Conservation (phyloP, 1,284 basidiomycete genomes). For the Stygiomarasmius scandens region DNA sequence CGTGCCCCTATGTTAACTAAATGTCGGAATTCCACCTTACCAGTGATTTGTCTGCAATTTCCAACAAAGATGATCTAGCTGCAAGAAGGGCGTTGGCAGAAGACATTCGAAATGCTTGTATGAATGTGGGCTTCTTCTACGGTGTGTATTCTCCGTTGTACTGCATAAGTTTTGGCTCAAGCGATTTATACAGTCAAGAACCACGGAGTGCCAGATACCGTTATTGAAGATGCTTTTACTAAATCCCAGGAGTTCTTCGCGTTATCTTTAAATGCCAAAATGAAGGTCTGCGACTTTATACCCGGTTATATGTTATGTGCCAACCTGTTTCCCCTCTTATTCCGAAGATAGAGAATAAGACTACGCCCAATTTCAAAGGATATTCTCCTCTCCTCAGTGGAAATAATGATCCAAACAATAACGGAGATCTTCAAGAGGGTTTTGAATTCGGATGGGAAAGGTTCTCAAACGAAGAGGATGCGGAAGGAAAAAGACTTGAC, state of each 20-base stretch:
- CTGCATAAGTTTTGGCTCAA: neutral
- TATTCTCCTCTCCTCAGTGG: slow-evolving; percentile 66
- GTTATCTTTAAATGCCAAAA: slow-evolving; percentile 59
- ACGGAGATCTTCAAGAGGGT: slow-evolving; percentile 80
- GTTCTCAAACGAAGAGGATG: slow-evolving; percentile 21
- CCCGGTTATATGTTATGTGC: neutral
- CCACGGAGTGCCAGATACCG: slow-evolving; percentile 61
- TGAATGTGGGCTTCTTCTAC: slow-evolving; percentile 82
- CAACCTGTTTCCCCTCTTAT: neutral
- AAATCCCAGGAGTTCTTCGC: slow-evolving; percentile 64
- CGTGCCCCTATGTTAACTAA: neutral
- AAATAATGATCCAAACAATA: slow-evolving; percentile 64
- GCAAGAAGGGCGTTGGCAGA: slow-evolving; percentile 52
- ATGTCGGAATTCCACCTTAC: neutral
- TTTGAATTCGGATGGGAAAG: slow-evolving; percentile 81
- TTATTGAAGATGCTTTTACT: slow-evolving; percentile 49
- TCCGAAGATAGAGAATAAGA: slow-evolving; percentile 68
- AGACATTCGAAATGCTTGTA: slow-evolving; percentile 68
- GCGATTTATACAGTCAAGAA: slow-evolving; percentile 56
- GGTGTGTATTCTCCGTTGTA: slow-evolving; percentile 38
- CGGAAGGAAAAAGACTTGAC: slow-evolving; percentile 18
- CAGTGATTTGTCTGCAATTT: slow-evolving; percentile 60
- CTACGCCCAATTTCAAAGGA: slow-evolving; percentile 71
- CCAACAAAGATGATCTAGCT: slow-evolving; percentile 43
- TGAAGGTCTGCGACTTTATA: slow-evolving; percentile 43